These are phyloP conservation scores for Pythium volutum DNA, from an alignment of 352 stramenopile species.

Conservation along the genomic window DNA sequence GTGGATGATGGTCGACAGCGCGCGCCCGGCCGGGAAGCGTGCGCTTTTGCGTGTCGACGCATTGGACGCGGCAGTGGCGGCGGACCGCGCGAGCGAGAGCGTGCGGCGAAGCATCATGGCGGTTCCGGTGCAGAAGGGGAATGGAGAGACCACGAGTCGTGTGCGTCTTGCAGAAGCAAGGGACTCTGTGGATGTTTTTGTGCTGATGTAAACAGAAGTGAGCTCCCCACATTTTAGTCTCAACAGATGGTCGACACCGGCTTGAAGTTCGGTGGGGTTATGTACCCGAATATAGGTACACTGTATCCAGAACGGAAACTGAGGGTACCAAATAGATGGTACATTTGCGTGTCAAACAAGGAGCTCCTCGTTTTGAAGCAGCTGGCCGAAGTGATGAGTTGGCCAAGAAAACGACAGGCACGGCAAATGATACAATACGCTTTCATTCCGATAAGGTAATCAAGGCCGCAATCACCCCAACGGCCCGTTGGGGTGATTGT, in stretches of 20 bases:
- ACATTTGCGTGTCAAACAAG: not conserved
- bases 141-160: too few relatives aligned
- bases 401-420: too few relatives aligned
- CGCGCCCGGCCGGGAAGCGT: too few relatives aligned
- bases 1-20: constrained; percentile 52
- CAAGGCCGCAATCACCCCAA: too few relatives aligned
- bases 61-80: not conserved
- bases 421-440: too few relatives aligned
- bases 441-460: too few relatives aligned
- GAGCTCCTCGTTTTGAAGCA: too few relatives aligned
- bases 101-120: constrained; percentile 12
- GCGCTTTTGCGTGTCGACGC: too few relatives aligned
- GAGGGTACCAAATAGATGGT: not conserved
- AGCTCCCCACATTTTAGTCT: constrained; percentile 71
- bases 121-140: too few relatives aligned
- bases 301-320: not conserved
- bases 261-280: not conserved
- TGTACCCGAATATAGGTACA: not conserved
- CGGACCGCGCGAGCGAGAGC: constrained; percentile 14
- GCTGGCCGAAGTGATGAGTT: too few relatives aligned
- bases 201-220: not conserved
- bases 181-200: constrained; percentile 52
- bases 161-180: too few relatives aligned
- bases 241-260: not conserved
- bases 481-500: too few relatives aligned